Base-by-base conservation (phyloP, 116 monocot species). In the Iris pallida region DNA sequence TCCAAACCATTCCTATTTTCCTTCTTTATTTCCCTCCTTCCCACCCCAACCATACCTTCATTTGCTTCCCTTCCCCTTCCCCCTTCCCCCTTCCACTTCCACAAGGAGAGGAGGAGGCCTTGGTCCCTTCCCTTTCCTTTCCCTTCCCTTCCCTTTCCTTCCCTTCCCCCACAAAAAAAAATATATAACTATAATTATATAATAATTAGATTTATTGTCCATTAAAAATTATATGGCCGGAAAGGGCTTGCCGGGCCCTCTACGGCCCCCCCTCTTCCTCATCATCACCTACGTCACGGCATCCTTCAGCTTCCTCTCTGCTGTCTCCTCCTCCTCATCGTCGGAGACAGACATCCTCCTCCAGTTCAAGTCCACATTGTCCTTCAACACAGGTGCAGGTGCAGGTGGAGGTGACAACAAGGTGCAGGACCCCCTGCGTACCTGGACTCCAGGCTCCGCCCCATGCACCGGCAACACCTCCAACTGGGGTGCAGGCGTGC, bases 331-430 rank as follows among this genome's bases (percentile, higher is more conserved):
- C 16, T 13, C 66, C 19, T 20, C 10, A 2, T 5, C 55, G 0
- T 8, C 59, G 5, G 71, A 80, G 47, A 66, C 61, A n/a, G 67
- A 48, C 42, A 45, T 45, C 56, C 76, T 80, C 16, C 65, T 75
- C 56, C 6, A 6, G 3, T 80, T 80, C 71, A 48, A 63, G 42
- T 17, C 20, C 17, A 54, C 65, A 17, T 69, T 80, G 18, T 20
- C 55, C n/a, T 51, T 13, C 4, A 48, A 48, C 9, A 9, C 7
- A 6, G 47, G 47, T 48, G 47, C 5, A 48, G 5, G 7, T 48
- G 59, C 4, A 45, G 43, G 44, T 10, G 69, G 14, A 40, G 43
- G 0, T 9, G 62, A 17, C 4, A n/a, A n/a, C n/a, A n/a, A n/a
- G n/a, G n/a, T n/a, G n/a, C n/a, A n/a, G n/a, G 30, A 30, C 30